A percentile compares a stretch with the other conserved stretches of the same genome.
Conservation (phyloP, 352 stramenopile species). For the Pythium insidiosum region DNA sequence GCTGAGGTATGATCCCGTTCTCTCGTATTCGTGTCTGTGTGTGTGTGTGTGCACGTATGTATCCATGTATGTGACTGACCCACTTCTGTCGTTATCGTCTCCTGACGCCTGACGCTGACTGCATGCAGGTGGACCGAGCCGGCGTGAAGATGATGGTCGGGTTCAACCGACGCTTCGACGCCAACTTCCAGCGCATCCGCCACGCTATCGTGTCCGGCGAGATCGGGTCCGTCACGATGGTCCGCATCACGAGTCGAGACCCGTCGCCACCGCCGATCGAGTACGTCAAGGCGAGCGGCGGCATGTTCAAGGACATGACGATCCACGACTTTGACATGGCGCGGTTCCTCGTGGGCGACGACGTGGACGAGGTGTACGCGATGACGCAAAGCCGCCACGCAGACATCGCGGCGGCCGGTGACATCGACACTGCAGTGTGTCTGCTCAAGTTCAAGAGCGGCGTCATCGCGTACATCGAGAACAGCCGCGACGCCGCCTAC, state of each 20-base stretch:
- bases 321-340: constrained; percentile 96
- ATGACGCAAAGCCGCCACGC: constrained; percentile 51
- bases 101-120: too few relatives aligned
- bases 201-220: constrained; percentile 77
- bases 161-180: constrained; percentile 91
- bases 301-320: constrained; percentile 94
- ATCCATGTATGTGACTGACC: too few relatives aligned
- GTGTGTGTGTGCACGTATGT: too few relatives aligned
- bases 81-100: too few relatives aligned
- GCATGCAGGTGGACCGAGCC: constrained; percentile 20
- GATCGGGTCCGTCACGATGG: constrained; percentile 85
- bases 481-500: constrained; percentile 90
- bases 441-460: constrained; percentile 89
- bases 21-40: too few relatives aligned
- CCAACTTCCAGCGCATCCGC: constrained; percentile 90
- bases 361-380: constrained; percentile 58
- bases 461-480: constrained; percentile 91
- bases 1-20: constrained; percentile 31
- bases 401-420: constrained; percentile 66
- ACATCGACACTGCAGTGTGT: constrained; percentile 87
- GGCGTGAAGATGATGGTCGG: constrained; percentile 94
- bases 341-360: constrained; percentile 86
- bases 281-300: constrained; percentile 68
- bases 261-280: too few relatives aligned
- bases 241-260: constrained; percentile 65